Evolutionary conservation across 2,329 filamentous ascomycete genomes (phyloP).

Genomic region (Botrytis porri): DNA sequence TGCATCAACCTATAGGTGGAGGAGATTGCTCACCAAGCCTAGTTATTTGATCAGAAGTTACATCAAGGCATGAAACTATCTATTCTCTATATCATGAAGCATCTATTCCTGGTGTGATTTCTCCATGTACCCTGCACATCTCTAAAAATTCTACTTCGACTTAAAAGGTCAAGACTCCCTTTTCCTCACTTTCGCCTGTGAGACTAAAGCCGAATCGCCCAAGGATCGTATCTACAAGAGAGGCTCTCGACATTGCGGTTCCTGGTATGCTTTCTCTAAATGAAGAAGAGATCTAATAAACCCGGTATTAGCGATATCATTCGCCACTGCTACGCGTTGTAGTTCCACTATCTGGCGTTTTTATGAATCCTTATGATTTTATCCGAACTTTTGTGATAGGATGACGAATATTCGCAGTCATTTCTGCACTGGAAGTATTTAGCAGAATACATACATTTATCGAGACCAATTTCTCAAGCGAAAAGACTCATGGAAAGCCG

Average conservation of each 20-base stretch:
- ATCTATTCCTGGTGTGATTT: not conserved
- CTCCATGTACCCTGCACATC: accelerated
- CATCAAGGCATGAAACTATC: not conserved
- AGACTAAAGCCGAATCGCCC: not conserved
- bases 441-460: not conserved
- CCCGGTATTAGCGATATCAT: not conserved
- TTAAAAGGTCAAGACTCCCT: not conserved
- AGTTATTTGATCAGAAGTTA: not conserved
- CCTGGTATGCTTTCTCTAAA: too few species aligned
- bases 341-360: not conserved
- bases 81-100: not conserved
- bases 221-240: too few species aligned
- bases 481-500: not conserved
- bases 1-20: not conserved
- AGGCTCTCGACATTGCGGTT: not conserved
- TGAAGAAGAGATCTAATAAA: not conserved
- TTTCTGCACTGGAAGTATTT: not conserved
- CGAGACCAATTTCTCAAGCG: not conserved
- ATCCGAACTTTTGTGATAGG: not conserved
- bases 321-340: not conserved
- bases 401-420: not conserved
- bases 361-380: not conserved
- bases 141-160: not conserved
- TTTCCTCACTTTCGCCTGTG: not conserved
- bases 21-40: not conserved